Evolutionary conservation across 805 yeast genomes (phyloP).

Genomic region (Candida sphagnicola): DNA sequence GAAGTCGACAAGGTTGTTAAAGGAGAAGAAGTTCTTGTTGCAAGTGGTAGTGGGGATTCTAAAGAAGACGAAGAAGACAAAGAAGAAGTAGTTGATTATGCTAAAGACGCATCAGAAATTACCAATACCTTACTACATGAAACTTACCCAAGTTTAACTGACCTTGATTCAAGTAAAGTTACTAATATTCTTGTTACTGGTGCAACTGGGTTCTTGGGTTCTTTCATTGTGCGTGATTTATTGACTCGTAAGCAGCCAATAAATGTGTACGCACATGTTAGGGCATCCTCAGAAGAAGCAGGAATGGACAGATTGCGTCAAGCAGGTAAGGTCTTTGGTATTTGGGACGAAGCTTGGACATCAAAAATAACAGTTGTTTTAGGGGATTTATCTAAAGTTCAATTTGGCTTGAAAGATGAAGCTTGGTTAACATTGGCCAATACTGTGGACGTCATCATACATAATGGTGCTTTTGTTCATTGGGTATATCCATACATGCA

Average conservation of each 20-base stretch:
- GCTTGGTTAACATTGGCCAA: slow-evolving; percentile 58
- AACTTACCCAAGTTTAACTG: slow-evolving; percentile 43
- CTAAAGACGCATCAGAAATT: slow-evolving; percentile 66
- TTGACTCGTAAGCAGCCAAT: slow-evolving; percentile 53
- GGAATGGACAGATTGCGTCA: slow-evolving; percentile 75
- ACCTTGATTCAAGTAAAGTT: slow-evolving; percentile 26
- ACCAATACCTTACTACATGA: slow-evolving; percentile 35
- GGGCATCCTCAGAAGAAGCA: slow-evolving; percentile 65
- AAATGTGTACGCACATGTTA: slow-evolving; percentile 81
- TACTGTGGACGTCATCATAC: slow-evolving; percentile 77
- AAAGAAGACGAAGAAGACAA: slow-evolving; percentile 20
- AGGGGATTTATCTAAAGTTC: slow-evolving; percentile 73
- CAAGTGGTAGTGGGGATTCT: slow-evolving; percentile 17
- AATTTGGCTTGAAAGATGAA: slow-evolving; percentile 61
- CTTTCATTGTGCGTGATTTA: slow-evolving; percentile 78
- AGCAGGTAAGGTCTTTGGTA: slow-evolving; percentile 79
- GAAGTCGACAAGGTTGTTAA: slow-evolving; percentile 59
- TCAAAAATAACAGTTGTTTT: slow-evolving; percentile 63
- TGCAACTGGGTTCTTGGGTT: slow-evolving; percentile 93
- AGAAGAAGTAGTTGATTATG: slow-evolving; percentile 45
- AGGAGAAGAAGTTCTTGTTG: slow-evolving; percentile 46
- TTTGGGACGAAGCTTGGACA: slow-evolving; percentile 63
- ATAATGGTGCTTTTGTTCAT: slow-evolving; percentile 97
- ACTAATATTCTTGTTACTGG: slow-evolving; percentile 86
- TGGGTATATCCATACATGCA: slow-evolving; percentile 97